Conservation (phyloP, 768 basidiomycete species). For the Phaeotremella fagi region DNA sequence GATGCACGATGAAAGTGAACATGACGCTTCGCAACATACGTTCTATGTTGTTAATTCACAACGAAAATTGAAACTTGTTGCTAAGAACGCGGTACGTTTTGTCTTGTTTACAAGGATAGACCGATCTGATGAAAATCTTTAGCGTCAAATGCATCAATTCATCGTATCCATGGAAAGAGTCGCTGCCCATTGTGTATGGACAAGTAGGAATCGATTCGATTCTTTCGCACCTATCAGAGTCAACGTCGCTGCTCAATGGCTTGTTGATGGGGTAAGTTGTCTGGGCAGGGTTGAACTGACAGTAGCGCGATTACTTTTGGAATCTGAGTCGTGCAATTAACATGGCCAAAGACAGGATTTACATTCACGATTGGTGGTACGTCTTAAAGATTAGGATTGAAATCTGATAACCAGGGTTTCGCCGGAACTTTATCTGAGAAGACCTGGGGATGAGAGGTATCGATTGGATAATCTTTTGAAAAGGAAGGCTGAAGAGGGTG, state of each 20-base stretch:
- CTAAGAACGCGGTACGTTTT: constrained; percentile 70
- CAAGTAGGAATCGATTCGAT: constrained; percentile 76
- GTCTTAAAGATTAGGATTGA: constrained; percentile 60
- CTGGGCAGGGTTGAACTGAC: neutral
- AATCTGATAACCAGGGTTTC: constrained; percentile 16
- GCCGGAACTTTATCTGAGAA: constrained; percentile 73
- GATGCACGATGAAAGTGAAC: constrained; percentile 51
- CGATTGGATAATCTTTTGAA: constrained; percentile 80
- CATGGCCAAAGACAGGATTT: constrained; percentile 79
- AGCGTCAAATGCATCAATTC: constrained; percentile 95
- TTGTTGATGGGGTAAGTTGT: constrained; percentile 82
- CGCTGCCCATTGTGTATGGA: constrained; percentile 70
- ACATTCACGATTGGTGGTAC: constrained; percentile 96
- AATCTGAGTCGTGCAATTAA: constrained; percentile 86
- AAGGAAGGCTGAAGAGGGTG: constrained; percentile 87
- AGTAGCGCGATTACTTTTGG: constrained; percentile 95
- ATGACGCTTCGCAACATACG: constrained; percentile 76
- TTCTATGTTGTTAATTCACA: constrained; percentile 93
- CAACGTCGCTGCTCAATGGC: constrained; percentile 95
- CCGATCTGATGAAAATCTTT: neutral
- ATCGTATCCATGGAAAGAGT: constrained; percentile 83
- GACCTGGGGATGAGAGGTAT: constrained; percentile 78
- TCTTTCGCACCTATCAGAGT: constrained; percentile 88
- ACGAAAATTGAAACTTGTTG: constrained; percentile 75
- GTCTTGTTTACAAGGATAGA: neutral